phyloP scores from a whole-genome alignment of 148 eudicot species.

The Spergularia bocconei region DNA sequence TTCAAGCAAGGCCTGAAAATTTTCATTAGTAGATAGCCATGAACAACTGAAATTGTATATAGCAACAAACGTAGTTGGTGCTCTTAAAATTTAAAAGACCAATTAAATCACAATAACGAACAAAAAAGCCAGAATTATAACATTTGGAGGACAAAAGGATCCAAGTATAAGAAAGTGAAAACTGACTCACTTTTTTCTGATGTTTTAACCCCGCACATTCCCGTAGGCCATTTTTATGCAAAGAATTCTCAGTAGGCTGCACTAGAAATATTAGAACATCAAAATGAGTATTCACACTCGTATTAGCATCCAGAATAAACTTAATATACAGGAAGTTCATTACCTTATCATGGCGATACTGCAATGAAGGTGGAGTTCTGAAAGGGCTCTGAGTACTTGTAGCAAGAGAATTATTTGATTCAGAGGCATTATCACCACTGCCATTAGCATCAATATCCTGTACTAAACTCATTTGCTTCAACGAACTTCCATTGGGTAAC shows the following conservation, averaged over 20 bases:
- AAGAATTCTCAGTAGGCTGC: conserved; percentile 47
- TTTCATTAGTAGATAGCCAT: conserved; percentile 3
- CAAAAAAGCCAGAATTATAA: not conserved
- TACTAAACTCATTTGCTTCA: conserved; percentile 28
- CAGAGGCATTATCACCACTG: conserved; percentile 25
- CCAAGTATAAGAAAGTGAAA: not conserved
- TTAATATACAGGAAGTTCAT: not conserved
- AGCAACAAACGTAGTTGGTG: not conserved
- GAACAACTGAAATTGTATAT: conserved; percentile 1
- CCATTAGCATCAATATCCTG: conserved; percentile 23
- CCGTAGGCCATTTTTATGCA: conserved; percentile 27
- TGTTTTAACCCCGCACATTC: conserved; percentile 57
- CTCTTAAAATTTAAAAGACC: not conserved
- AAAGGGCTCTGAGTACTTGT: conserved; percentile 60
- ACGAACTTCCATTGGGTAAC: conserved; percentile 32
- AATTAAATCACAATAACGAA: not conserved
- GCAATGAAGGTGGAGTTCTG: conserved; percentile 78
- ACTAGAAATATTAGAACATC: conserved; percentile 23
- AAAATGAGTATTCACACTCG: not conserved
- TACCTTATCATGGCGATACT: conserved; percentile 73
- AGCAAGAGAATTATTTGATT: conserved; percentile 28
- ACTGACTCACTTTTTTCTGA: conserved; percentile 63
- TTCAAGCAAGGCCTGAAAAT: conserved; percentile 73
- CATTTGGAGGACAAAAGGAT: not conserved
- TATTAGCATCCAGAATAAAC: not conserved